Percentiles rank a stretch among this genome's conserved stretches.
Evolutionary conservation across 768 basidiomycete genomes (phyloP).

Genomic region (Kwoniella sp.): DNA sequence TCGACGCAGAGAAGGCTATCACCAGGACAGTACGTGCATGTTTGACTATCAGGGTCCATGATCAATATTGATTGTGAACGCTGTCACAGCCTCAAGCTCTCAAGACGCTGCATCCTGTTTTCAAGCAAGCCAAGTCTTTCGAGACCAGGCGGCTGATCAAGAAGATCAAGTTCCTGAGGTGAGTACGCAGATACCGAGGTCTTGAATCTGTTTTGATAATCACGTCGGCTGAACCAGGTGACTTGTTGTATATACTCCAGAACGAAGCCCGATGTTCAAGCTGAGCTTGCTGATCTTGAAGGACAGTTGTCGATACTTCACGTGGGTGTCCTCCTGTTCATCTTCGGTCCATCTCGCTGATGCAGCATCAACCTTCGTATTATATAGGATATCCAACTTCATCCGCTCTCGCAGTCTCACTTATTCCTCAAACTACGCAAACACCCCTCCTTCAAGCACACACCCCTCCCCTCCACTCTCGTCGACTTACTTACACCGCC

Average conservation of each 20-base stretch:
- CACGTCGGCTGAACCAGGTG: too few species aligned
- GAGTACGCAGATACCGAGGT: too few species aligned
- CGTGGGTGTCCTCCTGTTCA: too few species aligned
- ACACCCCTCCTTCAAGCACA: constrained; percentile 62
- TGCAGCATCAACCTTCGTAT: not conserved
- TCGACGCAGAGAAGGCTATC: constrained; percentile 20
- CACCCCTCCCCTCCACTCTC: constrained; percentile 23
- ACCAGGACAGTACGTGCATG: constrained; percentile 19
- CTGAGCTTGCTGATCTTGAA: constrained; percentile 62
- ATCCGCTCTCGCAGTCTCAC: constrained; percentile 67
- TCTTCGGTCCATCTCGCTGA: too few species aligned
- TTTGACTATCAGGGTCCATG: too few species aligned
- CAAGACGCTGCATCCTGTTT: constrained; percentile 71
- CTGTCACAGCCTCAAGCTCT: constrained; percentile 76
- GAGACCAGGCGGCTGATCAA: constrained; percentile 83
- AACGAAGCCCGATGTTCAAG: constrained; percentile 42
- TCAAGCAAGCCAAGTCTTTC: constrained; percentile 77
- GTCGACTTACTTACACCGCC: constrained; percentile 9
- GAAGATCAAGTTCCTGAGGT: constrained; percentile 73
- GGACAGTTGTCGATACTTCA: constrained; percentile 67
- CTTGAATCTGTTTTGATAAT: not conserved
- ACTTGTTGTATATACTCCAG: constrained; percentile 7
- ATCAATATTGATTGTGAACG: too few species aligned
- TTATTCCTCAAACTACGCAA: constrained; percentile 73
- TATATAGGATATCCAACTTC: constrained; percentile 63